These are phyloP conservation scores for Sphagnum fallax DNA, from an alignment of 228 moss, liverwort and hornwort species.

Conservation along the genomic window DNA sequence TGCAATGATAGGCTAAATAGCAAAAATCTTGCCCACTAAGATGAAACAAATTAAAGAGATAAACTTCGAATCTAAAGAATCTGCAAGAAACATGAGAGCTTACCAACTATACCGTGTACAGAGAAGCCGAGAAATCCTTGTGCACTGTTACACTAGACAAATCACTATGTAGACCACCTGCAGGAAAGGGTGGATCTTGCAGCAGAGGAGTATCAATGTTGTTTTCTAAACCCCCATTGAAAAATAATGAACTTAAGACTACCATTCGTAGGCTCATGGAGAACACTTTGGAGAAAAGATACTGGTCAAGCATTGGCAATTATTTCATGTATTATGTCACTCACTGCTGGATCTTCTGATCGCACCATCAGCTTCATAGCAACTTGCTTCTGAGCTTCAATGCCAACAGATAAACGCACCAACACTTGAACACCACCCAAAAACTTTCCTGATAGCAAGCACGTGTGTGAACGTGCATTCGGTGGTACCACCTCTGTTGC, in stretches of 20 bases:
- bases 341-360: conserved; percentile 60
- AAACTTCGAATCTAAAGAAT: too few species aligned
- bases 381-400: conserved; percentile 79
- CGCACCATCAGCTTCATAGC: conserved; percentile 88
- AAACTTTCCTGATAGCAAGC: conserved; percentile 72
- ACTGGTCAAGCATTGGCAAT: conserved; percentile 46
- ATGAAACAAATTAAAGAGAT: too few species aligned
- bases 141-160: too few species aligned
- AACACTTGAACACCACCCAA: conserved; percentile 65
- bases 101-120: too few species aligned
- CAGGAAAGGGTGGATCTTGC: conserved; percentile 9
- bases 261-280: neutral
- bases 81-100: too few species aligned
- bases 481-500: conserved; percentile 68
- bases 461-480: conserved; percentile 86
- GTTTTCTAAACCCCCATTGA: conserved; percentile 4
- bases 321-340: conserved; percentile 73
- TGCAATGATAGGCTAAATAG: too few species aligned
- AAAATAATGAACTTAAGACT: neutral
- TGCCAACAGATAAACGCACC: conserved; percentile 72
- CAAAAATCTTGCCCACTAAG: too few species aligned
- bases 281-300: neutral
- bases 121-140: too few species aligned
- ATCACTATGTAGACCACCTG: conserved; percentile 1
- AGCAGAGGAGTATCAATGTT: conserved; percentile 6